These are phyloP conservation scores for Tephrocybe sp. DNA, from an alignment of 768 basidiomycete species.

Conservation along the genomic window DNA sequence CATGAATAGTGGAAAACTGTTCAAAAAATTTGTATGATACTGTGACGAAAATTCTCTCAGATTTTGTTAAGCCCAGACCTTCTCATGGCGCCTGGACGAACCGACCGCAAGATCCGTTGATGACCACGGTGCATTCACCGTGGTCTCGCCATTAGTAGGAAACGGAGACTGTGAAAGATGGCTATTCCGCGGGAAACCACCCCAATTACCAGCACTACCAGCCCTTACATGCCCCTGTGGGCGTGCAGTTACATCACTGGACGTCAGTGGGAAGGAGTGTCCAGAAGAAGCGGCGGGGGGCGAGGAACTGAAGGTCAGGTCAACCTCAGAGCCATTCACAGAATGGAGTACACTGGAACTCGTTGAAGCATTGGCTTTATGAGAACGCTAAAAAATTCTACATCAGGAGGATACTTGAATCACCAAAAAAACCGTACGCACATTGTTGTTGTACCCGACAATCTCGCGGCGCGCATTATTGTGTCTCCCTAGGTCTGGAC, in stretches of 20 bases:
- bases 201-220: slow-evolving; percentile 83
- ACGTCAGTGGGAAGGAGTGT: slow-evolving; percentile 41
- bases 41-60: slow-evolving; percentile 10
- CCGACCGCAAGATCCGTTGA: slow-evolving; percentile 50
- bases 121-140: slow-evolving; percentile 58
- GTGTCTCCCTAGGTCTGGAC: slow-evolving; percentile 81
- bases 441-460: slow-evolving; percentile 68
- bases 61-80: slow-evolving; percentile 50
- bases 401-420: background rate
- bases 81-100: slow-evolving; percentile 53
- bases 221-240: slow-evolving; percentile 69
- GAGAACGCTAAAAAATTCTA: slow-evolving; percentile 32
- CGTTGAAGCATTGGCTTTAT: slow-evolving; percentile 43
- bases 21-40: slow-evolving; percentile 23
- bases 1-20: slow-evolving; percentile 29
- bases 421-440: slow-evolving; percentile 27
- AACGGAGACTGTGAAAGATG: slow-evolving; percentile 49
- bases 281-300: slow-evolving; percentile 44
- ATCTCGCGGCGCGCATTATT: slow-evolving; percentile 69
- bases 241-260: slow-evolving; percentile 43
- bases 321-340: slow-evolving; percentile 69
- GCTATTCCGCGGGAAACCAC: slow-evolving; percentile 52
- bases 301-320: slow-evolving; percentile 56
- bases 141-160: slow-evolving; percentile 55
- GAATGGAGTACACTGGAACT: slow-evolving; percentile 66